Evolutionary conservation across 169 alveolate species (phyloP), one percentile per base, ranked within the genome.

Genomic region (Plasmodium gaboni): DNA sequence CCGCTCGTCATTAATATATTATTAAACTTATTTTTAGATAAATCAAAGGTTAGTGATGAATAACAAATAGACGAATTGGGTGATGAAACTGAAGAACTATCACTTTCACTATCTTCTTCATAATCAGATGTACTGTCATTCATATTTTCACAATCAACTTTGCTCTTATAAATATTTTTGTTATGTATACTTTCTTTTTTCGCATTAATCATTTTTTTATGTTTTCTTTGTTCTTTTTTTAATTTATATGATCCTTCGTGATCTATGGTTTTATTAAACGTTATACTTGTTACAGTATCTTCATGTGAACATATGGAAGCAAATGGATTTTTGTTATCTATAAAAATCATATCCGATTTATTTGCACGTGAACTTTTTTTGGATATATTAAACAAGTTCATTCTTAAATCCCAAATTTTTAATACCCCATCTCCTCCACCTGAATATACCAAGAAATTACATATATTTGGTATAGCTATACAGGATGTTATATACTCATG

Each of bases 341-440:
- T 57, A 59, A 59, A 70, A 60, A 70, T 13, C 12, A 5, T 17
- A 57, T 55, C 86, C 32, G 68, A 26, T 12, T 9, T 32, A 44
- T 32, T 4, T 60, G 32, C 42, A 53, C 57, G 51, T 15, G 28
- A 55, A 32, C 28, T 28, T 15, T 24, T 68, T 60, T 80, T 67
- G 57, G 38, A 19, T 55, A 80, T 19, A 4, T 61, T 22, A 67
- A 51, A 80, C 32, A 68, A 17, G 57, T 80, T 68, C 92, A 93
- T 85, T 55, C 96, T 88, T 50, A 89, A 55, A 74, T 93, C 96
- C 96, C 96, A 93, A n/a, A 89, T 67, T 73, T 89, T 88, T 53
- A 93, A 65, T 71, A 87, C 38, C n/a, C 96, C 96, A 74, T 93
- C 96, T 9, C 96, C 94, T 13, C 96, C 96, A n/a, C 96, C 96